These are phyloP conservation scores for Mortierella sp. DNA, from an alignment of 371 early-diverging fungal species.

Conservation along the genomic window DNA sequence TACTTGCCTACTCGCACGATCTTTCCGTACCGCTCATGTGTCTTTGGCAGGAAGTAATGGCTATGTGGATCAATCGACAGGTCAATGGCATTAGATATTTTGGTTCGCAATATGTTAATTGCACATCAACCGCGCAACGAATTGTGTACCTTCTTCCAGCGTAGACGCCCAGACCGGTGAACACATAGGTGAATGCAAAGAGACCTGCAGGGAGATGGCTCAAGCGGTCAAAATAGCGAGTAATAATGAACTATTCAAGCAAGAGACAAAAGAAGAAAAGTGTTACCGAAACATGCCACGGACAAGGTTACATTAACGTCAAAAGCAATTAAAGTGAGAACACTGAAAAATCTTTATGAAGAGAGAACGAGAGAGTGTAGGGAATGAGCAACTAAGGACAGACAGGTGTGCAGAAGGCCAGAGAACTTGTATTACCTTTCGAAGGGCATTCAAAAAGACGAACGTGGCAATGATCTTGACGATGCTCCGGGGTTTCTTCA, in stretches of 20 bases:
- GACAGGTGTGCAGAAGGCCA: background rate
- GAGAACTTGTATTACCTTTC: conserved; percentile 11
- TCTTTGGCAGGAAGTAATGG: conserved; percentile 30
- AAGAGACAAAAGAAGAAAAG: background rate
- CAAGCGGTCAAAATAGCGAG: conserved; percentile 31
- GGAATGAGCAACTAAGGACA: no score
- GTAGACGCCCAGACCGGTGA: conserved; percentile 18
- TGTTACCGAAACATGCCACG: background rate
- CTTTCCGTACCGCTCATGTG: conserved; percentile 28
- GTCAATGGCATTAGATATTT: background rate
- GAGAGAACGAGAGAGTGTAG: background rate
- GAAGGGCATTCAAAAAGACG: conserved; percentile 13
- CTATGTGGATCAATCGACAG: background rate
- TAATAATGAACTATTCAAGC: conserved; percentile 19
- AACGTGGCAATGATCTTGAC: conserved; percentile 16
- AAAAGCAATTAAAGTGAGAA: conserved; percentile 6
- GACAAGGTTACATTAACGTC: background rate
- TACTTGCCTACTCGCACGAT: conserved; percentile 40
- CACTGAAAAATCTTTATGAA: background rate
- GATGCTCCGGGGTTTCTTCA: conserved; percentile 11
- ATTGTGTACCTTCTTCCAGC: conserved; percentile 26
- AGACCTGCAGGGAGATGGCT: conserved; percentile 29
- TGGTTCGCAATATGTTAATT: background rate
- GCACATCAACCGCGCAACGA: background rate
- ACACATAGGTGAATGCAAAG: conserved; percentile 17